Evolutionary conservation across 1,139 yeast species (phyloP).

Genomic region (Starmera stellimalicola): DNA sequence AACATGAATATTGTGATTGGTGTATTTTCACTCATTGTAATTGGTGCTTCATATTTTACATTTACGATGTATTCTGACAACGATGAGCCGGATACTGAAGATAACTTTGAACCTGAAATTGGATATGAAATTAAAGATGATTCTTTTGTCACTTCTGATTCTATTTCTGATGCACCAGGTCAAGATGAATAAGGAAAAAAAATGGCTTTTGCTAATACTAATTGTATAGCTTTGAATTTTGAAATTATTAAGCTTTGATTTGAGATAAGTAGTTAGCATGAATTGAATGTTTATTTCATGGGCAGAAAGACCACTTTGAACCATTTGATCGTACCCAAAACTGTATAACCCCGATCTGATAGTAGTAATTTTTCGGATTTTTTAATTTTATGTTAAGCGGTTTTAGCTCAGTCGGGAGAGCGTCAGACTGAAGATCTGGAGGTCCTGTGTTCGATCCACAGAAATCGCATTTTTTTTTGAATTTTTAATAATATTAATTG

Average conservation of each 20-base stretch:
- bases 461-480: constrained; percentile 46
- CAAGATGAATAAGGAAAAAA: no score
- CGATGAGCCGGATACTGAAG: not conserved
- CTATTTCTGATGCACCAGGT: no score
- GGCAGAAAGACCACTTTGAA: no score
- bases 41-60: not conserved
- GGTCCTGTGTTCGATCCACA: constrained; percentile 80
- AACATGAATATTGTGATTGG: not conserved
- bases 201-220: no score
- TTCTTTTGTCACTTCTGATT: no score
- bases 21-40: not conserved
- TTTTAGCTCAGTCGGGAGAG: constrained; percentile 10
- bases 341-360: not conserved
- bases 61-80: not conserved
- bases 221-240: no score
- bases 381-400: constrained; percentile 2
- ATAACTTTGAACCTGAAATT: not conserved
- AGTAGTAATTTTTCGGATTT: not conserved
- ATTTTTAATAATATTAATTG: no score
- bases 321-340: no score
- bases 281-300: no score
- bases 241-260: no score
- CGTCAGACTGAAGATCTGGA: constrained; percentile 37
- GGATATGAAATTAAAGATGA: no score
- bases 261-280: no score